These are phyloP conservation scores for Paraleonurus japonicus DNA, from an alignment of 257 asterid genomes.

Conservation along the genomic window DNA sequence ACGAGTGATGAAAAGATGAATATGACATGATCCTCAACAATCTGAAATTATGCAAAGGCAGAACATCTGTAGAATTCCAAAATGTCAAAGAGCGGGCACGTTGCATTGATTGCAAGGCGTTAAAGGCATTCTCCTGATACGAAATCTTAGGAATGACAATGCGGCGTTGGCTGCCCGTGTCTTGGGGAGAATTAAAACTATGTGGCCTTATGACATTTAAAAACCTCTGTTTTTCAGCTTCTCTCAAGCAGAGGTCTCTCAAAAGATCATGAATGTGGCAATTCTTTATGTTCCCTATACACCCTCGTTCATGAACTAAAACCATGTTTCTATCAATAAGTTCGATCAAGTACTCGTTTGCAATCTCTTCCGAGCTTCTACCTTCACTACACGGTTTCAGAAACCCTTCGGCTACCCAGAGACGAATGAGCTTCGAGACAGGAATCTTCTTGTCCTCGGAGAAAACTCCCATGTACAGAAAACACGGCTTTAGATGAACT, in stretches of 20 bases:
- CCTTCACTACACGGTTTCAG: background rate
- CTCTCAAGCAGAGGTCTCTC: constrained; percentile 12
- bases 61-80: background rate
- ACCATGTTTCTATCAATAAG: constrained; percentile 9
- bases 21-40: constrained; percentile 1
- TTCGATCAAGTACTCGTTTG: background rate
- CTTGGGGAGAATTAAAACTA: background rate
- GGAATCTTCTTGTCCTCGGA: background rate
- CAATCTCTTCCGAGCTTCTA: background rate
- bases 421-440: background rate
- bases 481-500: constrained; percentile 10
- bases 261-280: constrained; percentile 9
- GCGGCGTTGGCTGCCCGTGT: background rate
- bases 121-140: background rate
- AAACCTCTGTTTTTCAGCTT: background rate
- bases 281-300: background rate
- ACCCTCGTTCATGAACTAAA: background rate
- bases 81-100: constrained; percentile 9
- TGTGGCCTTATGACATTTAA: background rate
- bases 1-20: background rate
- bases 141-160: background rate
- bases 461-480: constrained; percentile 15
- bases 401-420: constrained; percentile 24
- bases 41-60: background rate
- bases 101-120: background rate